Percentiles rank a stretch among this genome's conserved stretches.
Conservation (phyloP, 768 basidiomycete species). For the Tephrocybe sp. region DNA sequence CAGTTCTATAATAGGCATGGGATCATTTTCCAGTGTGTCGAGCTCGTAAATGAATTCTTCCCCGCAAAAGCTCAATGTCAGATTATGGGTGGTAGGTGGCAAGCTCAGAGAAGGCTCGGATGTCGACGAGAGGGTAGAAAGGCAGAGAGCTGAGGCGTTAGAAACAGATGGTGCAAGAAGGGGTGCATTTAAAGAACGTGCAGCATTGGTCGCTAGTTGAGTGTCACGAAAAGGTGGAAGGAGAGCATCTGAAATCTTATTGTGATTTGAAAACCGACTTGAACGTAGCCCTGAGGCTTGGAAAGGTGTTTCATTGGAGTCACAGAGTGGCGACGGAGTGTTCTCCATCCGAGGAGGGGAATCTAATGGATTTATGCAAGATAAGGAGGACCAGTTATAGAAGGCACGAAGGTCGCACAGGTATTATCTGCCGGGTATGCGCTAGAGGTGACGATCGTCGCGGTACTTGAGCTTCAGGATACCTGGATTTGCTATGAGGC, state of each 20-base stretch:
- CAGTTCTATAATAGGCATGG: conserved; percentile 41
- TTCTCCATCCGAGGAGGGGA: background rate
- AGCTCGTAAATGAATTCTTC: conserved; percentile 43
- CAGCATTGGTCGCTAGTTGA: conserved; percentile 9
- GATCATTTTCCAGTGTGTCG: conserved; percentile 39
- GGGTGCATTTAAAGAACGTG: conserved; percentile 1
- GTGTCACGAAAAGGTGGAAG: conserved; percentile 4
- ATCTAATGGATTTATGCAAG: too few relatives aligned
- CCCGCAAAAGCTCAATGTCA: conserved; percentile 37
- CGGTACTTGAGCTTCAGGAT: too few relatives aligned
- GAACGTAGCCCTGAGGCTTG: background rate
- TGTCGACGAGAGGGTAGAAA: background rate
- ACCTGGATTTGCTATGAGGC: too few relatives aligned
- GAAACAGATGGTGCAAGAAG: background rate
- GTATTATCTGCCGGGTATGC: too few relatives aligned
- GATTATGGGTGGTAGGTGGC: conserved; percentile 11
- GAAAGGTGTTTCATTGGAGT: background rate
- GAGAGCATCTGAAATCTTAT: background rate
- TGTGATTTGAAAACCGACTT: conserved; percentile 1
- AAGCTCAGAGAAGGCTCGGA: background rate
- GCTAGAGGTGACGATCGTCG: too few relatives aligned
- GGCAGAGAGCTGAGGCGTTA: background rate
- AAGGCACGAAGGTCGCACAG: too few relatives aligned
- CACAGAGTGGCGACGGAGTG: background rate
- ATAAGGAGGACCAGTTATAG: too few relatives aligned